Evolutionary conservation across 768 basidiomycete species (phyloP), one percentile per base, ranked within the genome.

Genomic region (Phylloporus sp.): DNA sequence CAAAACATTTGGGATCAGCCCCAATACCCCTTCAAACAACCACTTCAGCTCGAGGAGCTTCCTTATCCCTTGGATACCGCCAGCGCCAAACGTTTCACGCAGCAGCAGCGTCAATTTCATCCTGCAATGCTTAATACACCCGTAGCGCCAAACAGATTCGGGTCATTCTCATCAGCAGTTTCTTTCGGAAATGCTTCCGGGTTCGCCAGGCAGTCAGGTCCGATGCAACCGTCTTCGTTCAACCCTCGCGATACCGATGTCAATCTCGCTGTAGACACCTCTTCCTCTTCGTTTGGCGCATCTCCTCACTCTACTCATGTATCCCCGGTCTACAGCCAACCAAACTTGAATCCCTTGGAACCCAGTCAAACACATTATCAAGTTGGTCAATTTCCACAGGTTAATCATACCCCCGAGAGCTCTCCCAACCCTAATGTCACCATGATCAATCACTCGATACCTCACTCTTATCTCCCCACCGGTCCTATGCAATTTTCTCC

Each of bases 401-500:
- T 29, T 34, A 47, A 16, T 22, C 51, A 45, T 28, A 47, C 55
- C 9, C 52, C 65, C 27, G 55, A 57, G 12, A 29, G 28, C 20
- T 52, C 65, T 24, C 49, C 55, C 5, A 57, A 24, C 11, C 56
- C 51, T 18, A 50, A 44, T 26, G 0, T 38, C n/a, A n/a, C 45
- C 44, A 22, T 53, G 34, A 11, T 36, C 29, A 47, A 15, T 44
- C 54, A 45, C 12, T 26, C 50, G 16, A 24, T 56, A 11, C 36
- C 59, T 22, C 60, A 45, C 27, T n/a, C 56, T 16, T 68, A 59
- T 43, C 18, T 55, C 32, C 51, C 66, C 7, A 7, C 55, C 27
- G 65, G 59, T 11, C 65, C 67, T 20, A 67, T 69, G 69, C 67
- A 69, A 18, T 70, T 70, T 34, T 34, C 67, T 27, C 10, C 56